Percentiles rank a stretch among this genome's conserved stretches.
These are phyloP conservation scores for Dothiorella sarmentorum DNA, from an alignment of 2,329 filamentous ascomycete species.

Conservation along the genomic window DNA sequence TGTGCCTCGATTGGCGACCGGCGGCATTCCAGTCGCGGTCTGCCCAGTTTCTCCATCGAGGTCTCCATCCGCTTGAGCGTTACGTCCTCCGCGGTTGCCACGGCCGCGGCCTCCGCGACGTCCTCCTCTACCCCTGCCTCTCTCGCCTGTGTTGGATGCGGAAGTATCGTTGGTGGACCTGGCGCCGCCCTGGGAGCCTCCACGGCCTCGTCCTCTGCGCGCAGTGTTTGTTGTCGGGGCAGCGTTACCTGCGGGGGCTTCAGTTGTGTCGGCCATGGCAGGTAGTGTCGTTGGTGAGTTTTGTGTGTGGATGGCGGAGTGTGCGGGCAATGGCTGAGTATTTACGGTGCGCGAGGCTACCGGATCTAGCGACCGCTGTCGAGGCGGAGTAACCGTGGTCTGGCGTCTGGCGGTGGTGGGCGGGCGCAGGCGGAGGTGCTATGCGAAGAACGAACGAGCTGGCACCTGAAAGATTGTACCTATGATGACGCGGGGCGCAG, in stretches of 20 bases:
- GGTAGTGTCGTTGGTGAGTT: not conserved
- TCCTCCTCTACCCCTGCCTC: conserved; percentile 7
- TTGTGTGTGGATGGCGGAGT: not conserved
- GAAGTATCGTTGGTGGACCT: not conserved
- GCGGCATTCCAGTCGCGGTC: not conserved
- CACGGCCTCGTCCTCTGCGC: conserved; percentile 11
- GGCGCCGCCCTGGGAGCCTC: conserved; percentile 4
- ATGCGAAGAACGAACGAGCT: not conserved
- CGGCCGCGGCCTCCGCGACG: conserved; percentile 17
- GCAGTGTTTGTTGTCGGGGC: not conserved
- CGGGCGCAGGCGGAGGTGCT: not conserved
- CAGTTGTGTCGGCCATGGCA: conserved; percentile 1
- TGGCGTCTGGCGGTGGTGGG: not conserved
- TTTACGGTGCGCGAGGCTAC: not conserved
- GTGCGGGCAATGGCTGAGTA: conserved; percentile 5
- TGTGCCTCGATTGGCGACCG: not conserved
- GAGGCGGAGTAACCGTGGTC: not conserved
- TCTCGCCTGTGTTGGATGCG: not conserved
- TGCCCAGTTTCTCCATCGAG: not conserved
- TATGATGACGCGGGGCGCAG: conserved; percentile 12
- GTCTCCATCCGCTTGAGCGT: not conserved
- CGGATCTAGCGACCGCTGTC: not conserved
- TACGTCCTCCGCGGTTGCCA: conserved; percentile 14
- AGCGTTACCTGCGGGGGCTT: not conserved
- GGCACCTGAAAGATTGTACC: conserved; percentile 5